These are phyloP conservation scores for Beauveria rudraprayagi DNA, from an alignment of 2,329 filamentous ascomycete genomes.

Conservation along the genomic window DNA sequence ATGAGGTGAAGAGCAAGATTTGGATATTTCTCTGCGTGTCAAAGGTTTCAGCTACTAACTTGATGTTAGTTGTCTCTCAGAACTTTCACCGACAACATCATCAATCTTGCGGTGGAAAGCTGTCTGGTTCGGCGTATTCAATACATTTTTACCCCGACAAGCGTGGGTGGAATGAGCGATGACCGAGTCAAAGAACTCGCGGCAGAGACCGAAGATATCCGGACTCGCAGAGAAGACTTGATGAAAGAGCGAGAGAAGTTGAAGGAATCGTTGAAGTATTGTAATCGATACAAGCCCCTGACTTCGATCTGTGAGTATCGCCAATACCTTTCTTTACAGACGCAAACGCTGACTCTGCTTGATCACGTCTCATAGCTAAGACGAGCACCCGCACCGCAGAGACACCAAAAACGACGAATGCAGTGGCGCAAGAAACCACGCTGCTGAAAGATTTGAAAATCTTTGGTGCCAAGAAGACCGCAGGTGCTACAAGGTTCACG, in stretches of 20 bases:
- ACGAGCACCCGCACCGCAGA: neutral
- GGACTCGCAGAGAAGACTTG: constrained; percentile 8
- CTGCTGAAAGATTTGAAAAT: no score
- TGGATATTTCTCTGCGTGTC: no score
- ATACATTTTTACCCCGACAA: constrained; percentile 26
- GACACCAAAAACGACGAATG: no score
- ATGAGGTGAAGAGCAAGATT: constrained; percentile 22
- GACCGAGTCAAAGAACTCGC: constrained; percentile 19
- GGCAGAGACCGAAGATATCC: constrained; percentile 21
- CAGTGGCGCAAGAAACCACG: no score
- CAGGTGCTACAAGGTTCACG: no score
- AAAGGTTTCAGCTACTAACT: no score
- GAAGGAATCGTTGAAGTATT: constrained; percentile 14
- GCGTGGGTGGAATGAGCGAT: constrained; percentile 26
- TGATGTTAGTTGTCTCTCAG: constrained; percentile 26
- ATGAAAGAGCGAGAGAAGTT: constrained; percentile 6
- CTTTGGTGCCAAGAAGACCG: no score
- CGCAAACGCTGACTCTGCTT: neutral
- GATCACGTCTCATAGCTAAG: neutral
- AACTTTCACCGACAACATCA: constrained; percentile 34
- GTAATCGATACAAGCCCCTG: constrained; percentile 10
- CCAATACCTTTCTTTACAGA: neutral
- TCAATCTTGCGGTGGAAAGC: constrained; percentile 34
- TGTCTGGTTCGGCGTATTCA: constrained; percentile 31
- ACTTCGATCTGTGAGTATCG: neutral